These are phyloP conservation scores for Agrostemma githago DNA, from an alignment of 148 eudicot species.

Conservation along the genomic window DNA sequence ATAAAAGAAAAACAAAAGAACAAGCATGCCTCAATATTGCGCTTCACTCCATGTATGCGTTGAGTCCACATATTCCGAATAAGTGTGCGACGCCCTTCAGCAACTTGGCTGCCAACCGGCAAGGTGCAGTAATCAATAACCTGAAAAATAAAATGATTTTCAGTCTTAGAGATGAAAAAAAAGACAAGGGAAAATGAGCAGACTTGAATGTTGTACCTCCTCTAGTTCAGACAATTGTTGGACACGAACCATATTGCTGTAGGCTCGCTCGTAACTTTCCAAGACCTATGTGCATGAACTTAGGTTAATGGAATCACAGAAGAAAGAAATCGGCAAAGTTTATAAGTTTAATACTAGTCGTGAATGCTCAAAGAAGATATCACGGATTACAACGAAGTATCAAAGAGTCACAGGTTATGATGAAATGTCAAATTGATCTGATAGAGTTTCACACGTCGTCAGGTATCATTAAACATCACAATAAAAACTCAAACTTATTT, in stretches of 20 bases:
- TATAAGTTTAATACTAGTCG: not conserved
- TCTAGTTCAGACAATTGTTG: conserved; percentile 96
- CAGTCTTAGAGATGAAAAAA: not conserved
- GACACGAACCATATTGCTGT: conserved; percentile 97
- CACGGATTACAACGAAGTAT: not conserved
- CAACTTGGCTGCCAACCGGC: conserved; percentile 67
- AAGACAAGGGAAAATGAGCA: not conserved
- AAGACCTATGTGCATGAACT: conserved; percentile 50
- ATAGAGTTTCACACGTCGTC: not conserved
- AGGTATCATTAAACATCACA: not conserved
- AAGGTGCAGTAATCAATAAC: conserved; percentile 93
- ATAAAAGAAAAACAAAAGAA: not conserved
- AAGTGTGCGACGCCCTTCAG: conserved; percentile 84
- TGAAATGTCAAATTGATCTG: not conserved
- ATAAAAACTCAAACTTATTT: not conserved
- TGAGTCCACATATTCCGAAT: conserved; percentile 98
- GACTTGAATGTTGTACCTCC: conserved; percentile 47
- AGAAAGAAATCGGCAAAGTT: not conserved
- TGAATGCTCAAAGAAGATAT: no score
- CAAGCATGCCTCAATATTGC: conserved; percentile 76
- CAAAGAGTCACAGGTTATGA: not conserved
- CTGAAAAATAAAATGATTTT: conserved; percentile 31
- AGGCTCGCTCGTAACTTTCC: conserved; percentile 97
- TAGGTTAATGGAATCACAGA: not conserved
- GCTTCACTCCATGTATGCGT: conserved; percentile 87